A percentile compares a stretch with the other conserved stretches of the same genome.
Evolutionary conservation across 139 green algal species (phyloP).

Genomic region (Coelastrella sp.): DNA sequence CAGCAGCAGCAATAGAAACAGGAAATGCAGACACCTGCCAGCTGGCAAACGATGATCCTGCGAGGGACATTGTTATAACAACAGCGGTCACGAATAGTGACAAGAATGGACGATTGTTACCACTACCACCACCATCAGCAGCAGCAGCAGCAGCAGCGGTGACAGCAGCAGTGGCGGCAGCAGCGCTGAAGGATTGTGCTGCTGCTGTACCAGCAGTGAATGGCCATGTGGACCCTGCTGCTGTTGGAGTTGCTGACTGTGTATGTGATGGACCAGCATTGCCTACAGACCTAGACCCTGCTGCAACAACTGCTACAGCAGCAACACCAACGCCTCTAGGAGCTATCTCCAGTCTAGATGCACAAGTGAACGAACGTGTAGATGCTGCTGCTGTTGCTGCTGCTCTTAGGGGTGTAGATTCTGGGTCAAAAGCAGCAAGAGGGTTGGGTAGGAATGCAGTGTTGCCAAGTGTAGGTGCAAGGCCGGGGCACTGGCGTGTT

Average conservation of each 20-base stretch:
- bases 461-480: background rate
- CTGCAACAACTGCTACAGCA: background rate
- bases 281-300: background rate
- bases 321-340: background rate
- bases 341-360: background rate
- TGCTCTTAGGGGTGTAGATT: background rate
- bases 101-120: no score
- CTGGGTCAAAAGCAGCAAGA: background rate
- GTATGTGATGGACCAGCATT: background rate
- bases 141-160: background rate
- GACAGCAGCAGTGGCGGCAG: background rate
- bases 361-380: background rate
- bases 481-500: slow-evolving; percentile 51
- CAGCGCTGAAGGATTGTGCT: background rate
- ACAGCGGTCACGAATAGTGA: no score
- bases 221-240: no score
- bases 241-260: background rate
- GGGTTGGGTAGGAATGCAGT: background rate
- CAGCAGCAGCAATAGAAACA: background rate
- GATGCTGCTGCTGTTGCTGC: background rate
- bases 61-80: no score
- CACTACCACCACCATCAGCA: background rate
- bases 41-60: background rate
- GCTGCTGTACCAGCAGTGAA: background rate
- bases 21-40: background rate